Evolutionary conservation across 805 yeast genomes (phyloP).

Genomic region (Scheffersomyces ergatensis): DNA sequence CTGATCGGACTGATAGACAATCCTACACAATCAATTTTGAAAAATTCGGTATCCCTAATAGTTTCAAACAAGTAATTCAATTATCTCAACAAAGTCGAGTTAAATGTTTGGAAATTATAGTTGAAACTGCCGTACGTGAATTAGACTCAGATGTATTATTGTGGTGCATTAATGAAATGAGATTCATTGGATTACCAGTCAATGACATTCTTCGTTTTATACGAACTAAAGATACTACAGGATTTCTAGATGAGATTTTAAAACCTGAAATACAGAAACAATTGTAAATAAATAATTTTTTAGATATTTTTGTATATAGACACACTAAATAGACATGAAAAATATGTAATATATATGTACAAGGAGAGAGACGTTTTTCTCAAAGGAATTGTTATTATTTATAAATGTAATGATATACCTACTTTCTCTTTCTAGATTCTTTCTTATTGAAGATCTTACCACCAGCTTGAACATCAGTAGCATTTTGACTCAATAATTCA

Average conservation of each 20-base stretch:
- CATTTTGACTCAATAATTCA: constrained; percentile 59
- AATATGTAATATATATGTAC: constrained; percentile 5
- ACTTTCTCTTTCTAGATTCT: constrained; percentile 37
- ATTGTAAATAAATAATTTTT: not conserved
- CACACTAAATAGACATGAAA: no score
- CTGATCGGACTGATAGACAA: not conserved
- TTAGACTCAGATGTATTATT: constrained; percentile 17
- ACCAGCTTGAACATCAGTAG: constrained; percentile 53
- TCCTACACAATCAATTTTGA: constrained; percentile 11
- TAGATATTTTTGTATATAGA: no score
- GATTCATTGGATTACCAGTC: constrained; percentile 22
- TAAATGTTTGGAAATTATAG: constrained; percentile 18
- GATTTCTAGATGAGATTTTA: constrained; percentile 1
- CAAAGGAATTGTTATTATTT: no score
- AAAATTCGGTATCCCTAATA: constrained; percentile 17
- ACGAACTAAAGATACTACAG: constrained; percentile 1
- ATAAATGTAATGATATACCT: not conserved
- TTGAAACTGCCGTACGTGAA: constrained; percentile 19
- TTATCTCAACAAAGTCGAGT: constrained; percentile 12
- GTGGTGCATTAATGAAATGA: constrained; percentile 33
- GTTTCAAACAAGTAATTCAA: constrained; percentile 12
- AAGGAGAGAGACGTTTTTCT: no score
- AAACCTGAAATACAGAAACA: constrained; percentile 1
- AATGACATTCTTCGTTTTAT: constrained; percentile 10
- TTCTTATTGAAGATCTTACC: constrained; percentile 51